Conservation (phyloP, 179 eudicot genomes). For the Gypsophila paniculata region DNA sequence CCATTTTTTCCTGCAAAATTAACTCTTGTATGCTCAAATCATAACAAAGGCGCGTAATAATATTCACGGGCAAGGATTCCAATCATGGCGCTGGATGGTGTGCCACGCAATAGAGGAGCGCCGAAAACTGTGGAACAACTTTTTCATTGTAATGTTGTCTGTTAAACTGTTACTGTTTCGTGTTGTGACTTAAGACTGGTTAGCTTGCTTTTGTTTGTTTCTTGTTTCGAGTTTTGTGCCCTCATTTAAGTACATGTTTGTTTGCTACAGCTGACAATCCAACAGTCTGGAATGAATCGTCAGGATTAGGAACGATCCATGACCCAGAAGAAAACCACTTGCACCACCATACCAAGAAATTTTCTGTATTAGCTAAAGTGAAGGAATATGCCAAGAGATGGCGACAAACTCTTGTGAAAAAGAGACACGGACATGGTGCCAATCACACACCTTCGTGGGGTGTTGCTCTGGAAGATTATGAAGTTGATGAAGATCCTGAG, state of each 20-base stretch:
- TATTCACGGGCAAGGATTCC: background rate
- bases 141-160: conserved; percentile 40
- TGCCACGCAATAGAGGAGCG: conserved; percentile 25
- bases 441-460: conserved; percentile 48
- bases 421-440: conserved; percentile 37
- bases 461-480: conserved; percentile 46
- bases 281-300: conserved; percentile 37
- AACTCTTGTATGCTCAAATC: background rate
- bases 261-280: conserved; percentile 29
- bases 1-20: conserved; percentile 6
- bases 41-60: background rate
- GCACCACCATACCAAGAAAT: conserved; percentile 45
- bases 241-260: background rate
- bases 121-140: conserved; percentile 47
- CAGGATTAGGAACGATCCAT: conserved; percentile 30
- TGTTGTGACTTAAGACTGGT: background rate
- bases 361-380: conserved; percentile 57
- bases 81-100: conserved; percentile 42
- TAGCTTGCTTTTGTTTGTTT: background rate
- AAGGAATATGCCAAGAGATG: conserved; percentile 73
- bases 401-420: conserved; percentile 41
- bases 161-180: conserved; percentile 1
- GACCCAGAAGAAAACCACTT: conserved; percentile 46
- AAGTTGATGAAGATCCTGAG: conserved; percentile 46
- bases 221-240: background rate